A percentile compares a stretch with the other conserved stretches of the same genome.
phyloP scores from a whole-genome alignment of 768 basidiomycete genomes.

The Podaxis sp. region DNA sequence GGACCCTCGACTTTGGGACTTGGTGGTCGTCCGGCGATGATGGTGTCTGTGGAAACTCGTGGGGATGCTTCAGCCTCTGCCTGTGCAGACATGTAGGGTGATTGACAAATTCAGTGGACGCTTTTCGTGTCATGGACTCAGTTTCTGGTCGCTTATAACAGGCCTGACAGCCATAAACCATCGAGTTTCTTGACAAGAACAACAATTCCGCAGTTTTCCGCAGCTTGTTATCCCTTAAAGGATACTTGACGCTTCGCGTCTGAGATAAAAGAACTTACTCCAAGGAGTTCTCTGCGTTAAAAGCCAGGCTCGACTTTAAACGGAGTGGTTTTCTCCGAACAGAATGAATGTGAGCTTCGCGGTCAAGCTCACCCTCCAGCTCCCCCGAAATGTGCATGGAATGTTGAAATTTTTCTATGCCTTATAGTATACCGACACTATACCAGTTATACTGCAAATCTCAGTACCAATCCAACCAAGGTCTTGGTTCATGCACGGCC shows the following conservation, averaged over 20 bases:
- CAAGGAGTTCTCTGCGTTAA: not conserved
- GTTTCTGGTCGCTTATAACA: not conserved
- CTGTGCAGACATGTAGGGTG: not conserved
- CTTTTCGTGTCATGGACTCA: not conserved
- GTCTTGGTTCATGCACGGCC: not conserved
- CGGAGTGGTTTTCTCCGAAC: no score
- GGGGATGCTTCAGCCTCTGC: not conserved
- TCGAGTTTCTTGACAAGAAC: not conserved
- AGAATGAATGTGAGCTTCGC: no score
- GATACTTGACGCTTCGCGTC: not conserved
- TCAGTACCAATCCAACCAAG: not conserved
- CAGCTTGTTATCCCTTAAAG: not conserved
- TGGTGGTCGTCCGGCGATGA: not conserved
- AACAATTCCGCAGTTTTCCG: not conserved
- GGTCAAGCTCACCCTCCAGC: no score
- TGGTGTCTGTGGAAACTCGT: conserved; percentile 1
- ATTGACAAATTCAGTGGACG: not conserved
- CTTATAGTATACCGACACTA: no score
- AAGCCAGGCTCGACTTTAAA: not conserved
- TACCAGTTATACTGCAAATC: no score
- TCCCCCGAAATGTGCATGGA: no score
- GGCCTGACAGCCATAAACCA: not conserved
- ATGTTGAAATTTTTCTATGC: no score
- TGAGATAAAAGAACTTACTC: not conserved
- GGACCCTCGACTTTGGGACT: not conserved